A percentile compares a stretch with the other conserved stretches of the same genome.
These are phyloP conservation scores for Talaromyces proteolyticus DNA, from an alignment of 495 filamentous ascomycete species.

Conservation along the genomic window DNA sequence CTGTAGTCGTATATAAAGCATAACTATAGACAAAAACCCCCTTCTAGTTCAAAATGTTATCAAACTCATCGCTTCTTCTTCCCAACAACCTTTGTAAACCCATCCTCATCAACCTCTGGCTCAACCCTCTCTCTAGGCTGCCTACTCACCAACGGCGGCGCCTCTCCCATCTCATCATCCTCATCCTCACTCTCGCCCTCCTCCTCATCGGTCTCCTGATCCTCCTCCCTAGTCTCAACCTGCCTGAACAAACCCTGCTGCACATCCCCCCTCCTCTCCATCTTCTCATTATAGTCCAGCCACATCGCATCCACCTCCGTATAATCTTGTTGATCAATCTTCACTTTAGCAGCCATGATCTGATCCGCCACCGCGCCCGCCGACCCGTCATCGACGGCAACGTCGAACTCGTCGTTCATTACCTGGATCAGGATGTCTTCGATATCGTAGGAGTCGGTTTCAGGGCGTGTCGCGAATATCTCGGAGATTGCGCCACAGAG, in stretches of 20 bases:
- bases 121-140: constrained; percentile 53
- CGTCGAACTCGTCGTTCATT: constrained; percentile 93
- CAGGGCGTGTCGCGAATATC: constrained; percentile 62
- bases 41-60: no score
- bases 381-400: constrained; percentile 83
- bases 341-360: constrained; percentile 60
- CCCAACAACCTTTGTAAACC: constrained; percentile 82
- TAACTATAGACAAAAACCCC: no score
- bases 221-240: constrained; percentile 44
- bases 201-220: constrained; percentile 25
- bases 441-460: constrained; percentile 76
- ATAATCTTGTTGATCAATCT: constrained; percentile 61
- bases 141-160: constrained; percentile 15
- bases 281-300: constrained; percentile 54
- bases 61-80: constrained; percentile 55
- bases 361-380: constrained; percentile 64
- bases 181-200: constrained; percentile 49
- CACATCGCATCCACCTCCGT: constrained; percentile 61
- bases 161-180: constrained; percentile 30
- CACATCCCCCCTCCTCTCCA: constrained; percentile 45
- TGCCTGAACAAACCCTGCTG: constrained; percentile 47
- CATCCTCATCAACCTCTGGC: constrained; percentile 86
- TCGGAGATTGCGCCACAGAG: constrained; percentile 86
- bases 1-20: no score
- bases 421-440: constrained; percentile 80